Base-by-base conservation (phyloP, 2,329 filamentous ascomycete genomes). In the Trichophaea hybrida region DNA sequence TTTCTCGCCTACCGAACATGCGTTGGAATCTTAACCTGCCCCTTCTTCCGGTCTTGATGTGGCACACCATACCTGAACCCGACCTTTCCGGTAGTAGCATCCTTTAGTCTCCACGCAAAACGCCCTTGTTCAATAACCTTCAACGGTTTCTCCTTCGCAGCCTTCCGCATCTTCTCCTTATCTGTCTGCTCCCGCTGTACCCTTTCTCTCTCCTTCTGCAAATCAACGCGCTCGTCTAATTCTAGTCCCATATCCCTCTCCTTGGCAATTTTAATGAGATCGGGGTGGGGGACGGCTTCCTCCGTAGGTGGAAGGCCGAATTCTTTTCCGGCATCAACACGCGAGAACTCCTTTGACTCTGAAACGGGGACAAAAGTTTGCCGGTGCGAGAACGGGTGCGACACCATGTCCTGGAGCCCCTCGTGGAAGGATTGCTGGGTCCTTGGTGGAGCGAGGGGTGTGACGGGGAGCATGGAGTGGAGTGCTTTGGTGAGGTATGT, bases 1-100 rank as follows among this genome's bases (percentile, higher is more conserved):
- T 34, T 1, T 32, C 10, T 13, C 37, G 24, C 24, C 53, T 43
- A 40, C 38, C n/a, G 6, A 38, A 84, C 80, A 57, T 75, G 78
- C 38, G 78, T 83, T 24, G 83, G 82, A 69, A 85, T 85, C 76
- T 85, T 85, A 73, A 83, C 72, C 69, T 78, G 69, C n/a, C 80
- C 82, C 66, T 77, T 79, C 72, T 77, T 79, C 59, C 83, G 76
- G 69, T 86, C 83, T 68, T 80, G 75, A 64, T 76, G 74, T 8
- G 83, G 82, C 61, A 76, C 77, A 61, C 83, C 83, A 66, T 86
- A 86, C 61, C 80, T 74, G 77, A 78, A 81, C 17, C 83, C 83
- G 1, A 79, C 75, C 13, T 53, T 34, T 1, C 66, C 67, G 5
- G 66, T 64, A 13, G 57, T 62, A 37, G 63, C 67, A 24, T 65